Base-by-base conservation (phyloP, 2,329 filamentous ascomycete species). In the Exophiala sp. region DNA sequence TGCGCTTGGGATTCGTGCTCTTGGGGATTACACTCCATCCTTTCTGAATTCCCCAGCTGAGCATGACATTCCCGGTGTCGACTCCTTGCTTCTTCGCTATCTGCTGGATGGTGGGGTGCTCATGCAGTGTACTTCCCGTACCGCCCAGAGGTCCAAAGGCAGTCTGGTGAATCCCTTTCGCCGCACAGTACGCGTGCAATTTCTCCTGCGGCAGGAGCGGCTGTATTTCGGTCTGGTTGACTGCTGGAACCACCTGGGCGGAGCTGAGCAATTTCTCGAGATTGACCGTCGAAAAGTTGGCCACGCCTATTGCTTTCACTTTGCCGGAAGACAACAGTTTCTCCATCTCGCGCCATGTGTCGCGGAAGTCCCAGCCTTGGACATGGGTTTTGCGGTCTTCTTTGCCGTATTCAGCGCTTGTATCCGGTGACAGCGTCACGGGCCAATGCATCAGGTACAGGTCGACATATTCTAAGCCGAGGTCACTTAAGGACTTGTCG, bases 191-290 rank as follows among this genome's bases (percentile, higher is more conserved):
- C 46, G 77, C 70, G 24, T 80, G 66, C 60, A 78, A 77, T 50
- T 79, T 75, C 53, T 73, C 68, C 62, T 83, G 81, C 34, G 77
- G 80, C 11, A 83, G 70, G 42, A 89, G 89, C 0, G 88, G 87
- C 70, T 94, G 87, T 65, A 82, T 85, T 74, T 92, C 88, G 65
- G 92, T 87, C 76, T 94, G 88, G 73, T 92, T 91, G 58, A 88
- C 80, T 5, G 81, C 84, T 0, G 89, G 89, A 2, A 75, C 67
- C 56, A 87, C 68, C 62, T 78, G 80, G 47, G 84, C 84, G 4
- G 83, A 82, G 66, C 69, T 60, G 20, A 82, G 71, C 16, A 85
- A 72, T 50, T 79, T 68, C 62, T 84, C 72, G 34, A 85, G 76
- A 45, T 76, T 76, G n/a, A 70, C 64, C 38, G 75, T 70, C 33